Percentiles rank a stretch among this genome's conserved stretches.
Evolutionary conservation across 108 stramenopile genomes (phyloP).

Genomic region (Discostella stelligeroides): DNA sequence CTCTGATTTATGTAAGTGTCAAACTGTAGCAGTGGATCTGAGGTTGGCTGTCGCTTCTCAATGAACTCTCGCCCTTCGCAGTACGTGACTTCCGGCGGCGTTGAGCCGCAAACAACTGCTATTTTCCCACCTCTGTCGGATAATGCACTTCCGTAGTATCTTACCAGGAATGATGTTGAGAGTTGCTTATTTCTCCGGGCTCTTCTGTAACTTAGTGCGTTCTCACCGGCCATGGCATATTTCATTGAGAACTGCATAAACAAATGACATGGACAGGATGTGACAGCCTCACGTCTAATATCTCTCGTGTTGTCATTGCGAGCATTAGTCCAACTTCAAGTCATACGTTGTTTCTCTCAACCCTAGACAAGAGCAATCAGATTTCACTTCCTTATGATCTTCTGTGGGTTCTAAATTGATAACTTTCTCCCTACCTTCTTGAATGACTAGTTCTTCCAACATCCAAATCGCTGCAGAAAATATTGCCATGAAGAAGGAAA

Average conservation of each 20-base stretch:
- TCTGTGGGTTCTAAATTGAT: conserved; percentile 12
- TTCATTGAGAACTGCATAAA: too few relatives aligned
- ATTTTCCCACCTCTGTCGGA: conserved; percentile 22
- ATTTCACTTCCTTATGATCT: conserved; percentile 3
- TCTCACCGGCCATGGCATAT: too few relatives aligned
- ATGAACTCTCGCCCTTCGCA: background rate
- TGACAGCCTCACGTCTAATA: too few relatives aligned
- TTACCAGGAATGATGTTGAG: too few relatives aligned
- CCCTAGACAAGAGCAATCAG: conserved; percentile 30
- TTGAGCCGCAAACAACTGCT: conserved; percentile 34
- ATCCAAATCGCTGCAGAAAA: conserved; percentile 24
- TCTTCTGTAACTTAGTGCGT: too few relatives aligned
- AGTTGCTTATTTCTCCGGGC: too few relatives aligned
- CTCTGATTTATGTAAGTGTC: conserved; percentile 53
- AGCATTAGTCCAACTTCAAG: conserved; percentile 32
- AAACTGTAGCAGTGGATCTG: background rate
- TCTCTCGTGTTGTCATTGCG: too few relatives aligned
- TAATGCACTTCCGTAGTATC: too few relatives aligned
- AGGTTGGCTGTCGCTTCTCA: background rate
- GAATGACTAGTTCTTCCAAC: conserved; percentile 25
- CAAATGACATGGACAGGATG: too few relatives aligned
- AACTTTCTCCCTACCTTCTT: too few relatives aligned
- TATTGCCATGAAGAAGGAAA: conserved; percentile 12
- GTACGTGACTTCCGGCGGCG: conserved; percentile 28
- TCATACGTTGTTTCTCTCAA: conserved; percentile 32